These are phyloP conservation scores for Casaregolazyma suthepensis DNA, from an alignment of 1,139 yeast genomes.

Conservation along the genomic window DNA sequence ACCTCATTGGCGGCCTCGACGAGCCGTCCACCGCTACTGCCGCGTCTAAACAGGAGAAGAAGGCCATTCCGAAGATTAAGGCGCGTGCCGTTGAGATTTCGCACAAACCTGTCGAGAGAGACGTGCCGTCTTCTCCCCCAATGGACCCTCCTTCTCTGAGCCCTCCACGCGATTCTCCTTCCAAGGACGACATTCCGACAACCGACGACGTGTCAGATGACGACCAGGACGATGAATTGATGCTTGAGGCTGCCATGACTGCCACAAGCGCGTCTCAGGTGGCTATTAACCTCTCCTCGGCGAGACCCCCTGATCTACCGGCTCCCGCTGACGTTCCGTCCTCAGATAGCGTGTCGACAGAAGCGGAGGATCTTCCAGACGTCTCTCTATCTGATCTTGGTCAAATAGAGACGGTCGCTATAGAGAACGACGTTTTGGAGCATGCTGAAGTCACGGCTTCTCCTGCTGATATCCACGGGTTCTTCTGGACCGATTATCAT, in stretches of 20 bases:
- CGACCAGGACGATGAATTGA: conserved; percentile 11
- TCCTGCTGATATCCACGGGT: conserved; percentile 33
- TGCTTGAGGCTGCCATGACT: conserved; percentile 7
- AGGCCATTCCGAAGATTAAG: background rate
- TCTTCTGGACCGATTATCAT: conserved; percentile 88
- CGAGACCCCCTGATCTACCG: background rate
- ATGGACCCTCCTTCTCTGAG: background rate
- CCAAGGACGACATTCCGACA: background rate
- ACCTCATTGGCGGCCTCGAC: conserved; percentile 24
- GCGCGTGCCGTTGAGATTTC: background rate
- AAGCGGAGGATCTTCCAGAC: conserved; percentile 3
- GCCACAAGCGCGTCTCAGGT: conserved; percentile 1
- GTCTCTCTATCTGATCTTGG: conserved; percentile 6
- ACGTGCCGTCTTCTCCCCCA: conserved; percentile 4
- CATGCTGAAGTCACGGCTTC: conserved; percentile 24
- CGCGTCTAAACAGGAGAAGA: conserved; percentile 1
- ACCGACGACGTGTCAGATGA: conserved; percentile 3
- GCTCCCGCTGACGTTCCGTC: conserved; percentile 2
- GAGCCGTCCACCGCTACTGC: background rate
- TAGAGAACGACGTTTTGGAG: background rate
- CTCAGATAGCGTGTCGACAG: conserved; percentile 8
- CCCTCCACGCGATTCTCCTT: background rate
- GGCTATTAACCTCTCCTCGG: background rate
- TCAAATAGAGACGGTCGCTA: conserved; percentile 4
- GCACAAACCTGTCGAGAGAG: background rate